Percentiles rank a stretch among this genome's conserved stretches.
Evolutionary conservation across 495 filamentous ascomycete genomes (phyloP).

Genomic region (Xylaria venustula): DNA sequence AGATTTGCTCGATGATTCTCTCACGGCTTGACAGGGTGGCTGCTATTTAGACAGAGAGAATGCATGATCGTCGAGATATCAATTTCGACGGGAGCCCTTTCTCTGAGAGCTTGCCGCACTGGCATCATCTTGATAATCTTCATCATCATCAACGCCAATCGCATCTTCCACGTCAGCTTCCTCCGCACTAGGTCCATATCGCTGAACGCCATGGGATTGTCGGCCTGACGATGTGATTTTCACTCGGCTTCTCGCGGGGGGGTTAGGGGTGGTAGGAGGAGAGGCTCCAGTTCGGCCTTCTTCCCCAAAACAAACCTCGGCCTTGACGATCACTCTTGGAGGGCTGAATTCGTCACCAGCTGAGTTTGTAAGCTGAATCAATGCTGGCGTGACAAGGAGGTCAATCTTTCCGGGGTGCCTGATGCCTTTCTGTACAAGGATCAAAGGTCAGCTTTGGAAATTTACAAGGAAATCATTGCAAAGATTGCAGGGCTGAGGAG

Average conservation of each 20-base stretch:
- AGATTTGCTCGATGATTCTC: no score
- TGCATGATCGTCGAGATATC: no score
- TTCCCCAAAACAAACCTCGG: constrained; percentile 4
- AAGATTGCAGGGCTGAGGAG: no score
- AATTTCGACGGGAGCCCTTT: no score
- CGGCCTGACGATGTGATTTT: neutral
- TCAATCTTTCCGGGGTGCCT: neutral
- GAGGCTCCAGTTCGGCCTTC: neutral
- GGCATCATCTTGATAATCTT: no score
- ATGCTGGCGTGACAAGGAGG: constrained; percentile 1
- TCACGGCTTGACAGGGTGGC: no score
- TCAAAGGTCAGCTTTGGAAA: neutral
- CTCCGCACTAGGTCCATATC: neutral
- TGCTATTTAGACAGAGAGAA: no score
- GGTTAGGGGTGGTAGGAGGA: neutral
- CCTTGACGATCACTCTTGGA: neutral
- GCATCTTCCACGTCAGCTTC: neutral
- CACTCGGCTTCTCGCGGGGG: neutral
- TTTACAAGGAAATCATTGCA: neutral
- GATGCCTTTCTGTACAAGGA: neutral
- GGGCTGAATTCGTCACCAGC: neutral
- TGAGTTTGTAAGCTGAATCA: constrained; percentile 1
- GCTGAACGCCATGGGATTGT: neutral
- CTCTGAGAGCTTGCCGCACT: no score
- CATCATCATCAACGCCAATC: neutral